phyloP scores from a whole-genome alignment of 2,329 filamentous ascomycete genomes.

The Epichloe amarillans region DNA sequence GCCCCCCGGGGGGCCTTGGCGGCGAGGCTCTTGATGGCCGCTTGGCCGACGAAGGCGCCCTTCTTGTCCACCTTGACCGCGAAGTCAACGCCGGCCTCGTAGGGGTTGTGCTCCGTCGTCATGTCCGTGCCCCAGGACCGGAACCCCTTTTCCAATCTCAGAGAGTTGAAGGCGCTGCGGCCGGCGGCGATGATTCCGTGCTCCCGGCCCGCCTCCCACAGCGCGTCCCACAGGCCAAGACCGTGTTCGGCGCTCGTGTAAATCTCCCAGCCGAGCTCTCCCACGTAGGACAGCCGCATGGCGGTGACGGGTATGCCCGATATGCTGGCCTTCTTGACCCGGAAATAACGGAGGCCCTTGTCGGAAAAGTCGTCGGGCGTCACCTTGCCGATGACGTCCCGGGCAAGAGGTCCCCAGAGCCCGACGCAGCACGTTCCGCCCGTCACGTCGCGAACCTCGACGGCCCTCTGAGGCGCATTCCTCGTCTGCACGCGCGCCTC shows the following conservation, averaged over 20 bases:
- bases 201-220: constrained; percentile 39
- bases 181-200: constrained; percentile 46
- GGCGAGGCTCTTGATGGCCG: constrained; percentile 30
- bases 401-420: constrained; percentile 46
- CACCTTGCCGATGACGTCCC: constrained; percentile 33
- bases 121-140: constrained; percentile 44
- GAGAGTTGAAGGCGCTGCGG: constrained; percentile 41
- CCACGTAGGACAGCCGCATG: constrained; percentile 45
- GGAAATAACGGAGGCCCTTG: constrained; percentile 34
- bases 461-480: constrained; percentile 25
- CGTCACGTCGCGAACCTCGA: constrained; percentile 44
- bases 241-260: constrained; percentile 47
- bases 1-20: too few relatives aligned
- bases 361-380: constrained; percentile 32
- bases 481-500: constrained; percentile 37
- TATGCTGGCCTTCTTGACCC: constrained; percentile 34
- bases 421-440: constrained; percentile 47
- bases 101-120: constrained; percentile 47
- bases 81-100: constrained; percentile 40
- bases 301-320: constrained; percentile 42
- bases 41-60: constrained; percentile 34
- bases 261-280: constrained; percentile 50
- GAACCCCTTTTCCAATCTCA: constrained; percentile 47
- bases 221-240: constrained; percentile 41
- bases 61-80: constrained; percentile 34